phyloP scores from a whole-genome alignment of 805 yeast species.

The Kregervanrija pseudodelftensis region DNA sequence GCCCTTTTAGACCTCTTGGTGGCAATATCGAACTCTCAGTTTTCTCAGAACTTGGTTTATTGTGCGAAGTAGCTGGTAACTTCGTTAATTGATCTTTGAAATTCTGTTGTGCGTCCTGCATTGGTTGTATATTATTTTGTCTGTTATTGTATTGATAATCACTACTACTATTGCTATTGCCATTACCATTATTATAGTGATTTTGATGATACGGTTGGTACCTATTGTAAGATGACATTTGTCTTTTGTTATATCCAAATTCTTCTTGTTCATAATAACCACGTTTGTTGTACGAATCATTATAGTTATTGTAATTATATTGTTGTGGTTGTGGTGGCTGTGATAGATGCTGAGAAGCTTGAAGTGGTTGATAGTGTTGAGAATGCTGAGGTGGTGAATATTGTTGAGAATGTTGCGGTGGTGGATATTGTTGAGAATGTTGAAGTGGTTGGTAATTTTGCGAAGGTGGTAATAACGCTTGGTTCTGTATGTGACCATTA shows the following conservation, averaged over 20 bases:
- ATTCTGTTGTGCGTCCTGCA: neutral
- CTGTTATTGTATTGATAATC: neutral
- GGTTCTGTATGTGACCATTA: neutral
- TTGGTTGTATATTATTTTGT: neutral
- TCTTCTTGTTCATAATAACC: neutral
- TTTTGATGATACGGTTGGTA: neutral
- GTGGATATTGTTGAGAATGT: neutral
- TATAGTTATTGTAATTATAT: neutral
- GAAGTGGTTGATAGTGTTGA: neutral
- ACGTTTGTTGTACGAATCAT: neutral
- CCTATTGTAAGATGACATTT: neutral
- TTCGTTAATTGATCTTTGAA: too few species aligned
- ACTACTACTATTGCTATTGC: neutral
- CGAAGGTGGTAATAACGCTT: neutral
- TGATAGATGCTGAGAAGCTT: conserved; percentile 1
- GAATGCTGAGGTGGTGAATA: neutral
- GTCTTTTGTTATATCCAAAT: neutral
- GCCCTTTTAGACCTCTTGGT: too few species aligned
- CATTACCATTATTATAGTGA: neutral
- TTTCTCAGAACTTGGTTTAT: too few species aligned
- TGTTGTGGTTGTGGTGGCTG: conserved; percentile 7
- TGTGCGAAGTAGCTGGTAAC: too few species aligned
- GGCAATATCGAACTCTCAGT: too few species aligned
- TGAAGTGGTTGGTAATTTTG: neutral
- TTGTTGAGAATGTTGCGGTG: too few species aligned